Evolutionary conservation across 306 rosid species (phyloP).

Genomic region (Psophocarpus tetragonolobus): DNA sequence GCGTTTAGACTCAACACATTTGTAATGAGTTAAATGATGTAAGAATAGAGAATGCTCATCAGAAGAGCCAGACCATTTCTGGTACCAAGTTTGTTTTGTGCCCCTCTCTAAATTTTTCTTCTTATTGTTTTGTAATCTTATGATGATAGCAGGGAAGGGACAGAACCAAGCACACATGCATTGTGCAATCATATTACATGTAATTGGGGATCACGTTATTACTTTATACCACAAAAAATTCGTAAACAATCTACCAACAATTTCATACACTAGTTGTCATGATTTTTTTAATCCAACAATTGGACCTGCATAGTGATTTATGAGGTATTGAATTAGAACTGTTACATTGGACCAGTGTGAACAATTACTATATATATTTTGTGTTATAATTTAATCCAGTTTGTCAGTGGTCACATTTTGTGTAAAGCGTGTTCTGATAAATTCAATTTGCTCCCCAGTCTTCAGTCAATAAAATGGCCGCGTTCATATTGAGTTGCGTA

Average conservation of each 20-base stretch:
- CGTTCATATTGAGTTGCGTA: constrained; percentile 13
- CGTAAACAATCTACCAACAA: constrained; percentile 2
- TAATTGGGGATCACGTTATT: not conserved
- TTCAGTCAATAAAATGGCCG: constrained; percentile 8
- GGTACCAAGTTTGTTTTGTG: not conserved
- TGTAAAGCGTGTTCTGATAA: not conserved
- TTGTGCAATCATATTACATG: constrained; percentile 4
- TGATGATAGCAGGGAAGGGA: not conserved
- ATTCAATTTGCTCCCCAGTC: not conserved
- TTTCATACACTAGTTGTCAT: not conserved
- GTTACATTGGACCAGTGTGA: not conserved
- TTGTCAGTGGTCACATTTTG: not conserved
- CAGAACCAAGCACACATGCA: not conserved
- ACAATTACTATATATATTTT: not conserved
- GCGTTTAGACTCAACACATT: constrained; percentile 42
- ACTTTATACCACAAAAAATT: constrained; percentile 8
- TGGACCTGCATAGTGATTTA: not conserved
- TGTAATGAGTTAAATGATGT: constrained; percentile 42
- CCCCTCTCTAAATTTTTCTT: not conserved
- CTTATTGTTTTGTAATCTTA: not conserved
- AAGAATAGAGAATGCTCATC: constrained; percentile 39
- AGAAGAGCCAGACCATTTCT: constrained; percentile 36
- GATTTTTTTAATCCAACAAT: not conserved
- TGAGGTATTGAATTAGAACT: not conserved
- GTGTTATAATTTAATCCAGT: not conserved